Evolutionary conservation across 1,139 yeast genomes (phyloP), one percentile per base, ranked within the genome.

Genomic region (Wickerhamomyces sp.): DNA sequence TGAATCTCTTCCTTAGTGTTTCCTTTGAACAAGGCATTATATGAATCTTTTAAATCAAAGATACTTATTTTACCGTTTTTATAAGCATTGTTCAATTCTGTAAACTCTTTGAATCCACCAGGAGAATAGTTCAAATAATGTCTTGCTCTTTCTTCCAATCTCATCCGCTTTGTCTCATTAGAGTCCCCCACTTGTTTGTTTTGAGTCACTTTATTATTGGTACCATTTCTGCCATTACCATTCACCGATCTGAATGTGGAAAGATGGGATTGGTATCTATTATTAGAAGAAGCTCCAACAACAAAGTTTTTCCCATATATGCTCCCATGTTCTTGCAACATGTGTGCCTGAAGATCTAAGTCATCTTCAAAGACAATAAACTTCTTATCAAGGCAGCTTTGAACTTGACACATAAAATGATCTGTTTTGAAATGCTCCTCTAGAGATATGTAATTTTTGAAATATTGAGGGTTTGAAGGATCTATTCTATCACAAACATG

Each of bases 341-440:
- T 82, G 60, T 92, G 98, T 2, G 95, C 94, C 37, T 87, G 82
- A 38, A 92, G 67, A 53, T 89, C 97, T 46, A 89, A 65, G 43
- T 87, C 95, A 48, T 89, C 92, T 24, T 82, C 74, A 57, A 92
- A 92, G 1, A 92, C 98, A 27, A 94, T 94, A 64, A 92, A 90
- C 59, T 87, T 83, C 58, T 85, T 79, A 42, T 90, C 97, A 37
- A 90, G 64, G 63, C 99, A 92, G n/a, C 74, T 56, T 34, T 78
- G 85, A n/a, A 85, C 84, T 29, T 74, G 70, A 62, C 99, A 92
- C 13, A 81, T 79, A 60, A 69, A 88, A 62, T 92, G 99, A 35
- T 73, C 78, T 7, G 59, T 62, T 46, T 68, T 70, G 63, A 92
- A 92, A 65, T 92, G 99, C 14, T 69, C 65, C 51, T 81, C 85